These are phyloP conservation scores for Scedosporium minutisporum DNA, from an alignment of 2,329 filamentous ascomycete species.

Conservation along the genomic window DNA sequence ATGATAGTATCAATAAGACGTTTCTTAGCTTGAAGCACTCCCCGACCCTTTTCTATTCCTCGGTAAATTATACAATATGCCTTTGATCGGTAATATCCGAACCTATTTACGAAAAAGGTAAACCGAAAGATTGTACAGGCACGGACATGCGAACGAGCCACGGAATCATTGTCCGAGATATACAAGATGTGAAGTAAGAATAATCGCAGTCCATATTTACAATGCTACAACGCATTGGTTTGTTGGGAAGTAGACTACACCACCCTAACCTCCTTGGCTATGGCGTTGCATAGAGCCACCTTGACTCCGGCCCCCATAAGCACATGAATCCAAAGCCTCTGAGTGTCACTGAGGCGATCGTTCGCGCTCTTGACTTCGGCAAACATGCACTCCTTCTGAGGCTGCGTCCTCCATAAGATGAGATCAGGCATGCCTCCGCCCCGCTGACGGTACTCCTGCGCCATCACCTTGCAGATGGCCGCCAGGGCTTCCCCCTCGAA, in stretches of 20 bases:
- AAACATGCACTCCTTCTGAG: conserved; percentile 57
- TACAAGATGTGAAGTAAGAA: no score
- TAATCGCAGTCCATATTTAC: no score
- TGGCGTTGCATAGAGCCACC: conserved; percentile 69
- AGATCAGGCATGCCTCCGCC: conserved; percentile 87
- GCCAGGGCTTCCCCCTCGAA: conserved; percentile 75
- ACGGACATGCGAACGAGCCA: background rate
- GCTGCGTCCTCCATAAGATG: conserved; percentile 63
- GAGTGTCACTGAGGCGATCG: conserved; percentile 90
- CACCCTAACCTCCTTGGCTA: conserved; percentile 41
- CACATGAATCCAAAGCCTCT: conserved; percentile 94
- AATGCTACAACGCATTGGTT: no score
- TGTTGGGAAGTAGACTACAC: conserved; percentile 21
- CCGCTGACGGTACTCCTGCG: conserved; percentile 82
- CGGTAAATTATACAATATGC: background rate
- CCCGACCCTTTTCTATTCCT: background rate
- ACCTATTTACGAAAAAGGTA: background rate
- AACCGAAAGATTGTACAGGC: no score
- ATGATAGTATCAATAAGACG: no score
- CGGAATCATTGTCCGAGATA: no score
- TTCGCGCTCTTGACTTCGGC: conserved; percentile 75
- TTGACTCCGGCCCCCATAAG: conserved; percentile 73
- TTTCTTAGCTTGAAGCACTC: no score
- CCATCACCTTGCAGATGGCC: conserved; percentile 83
- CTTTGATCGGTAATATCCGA: conserved; percentile 5